Evolutionary conservation across 495 filamentous ascomycete genomes (phyloP).

Genomic region (Ramalina peruviana): DNA sequence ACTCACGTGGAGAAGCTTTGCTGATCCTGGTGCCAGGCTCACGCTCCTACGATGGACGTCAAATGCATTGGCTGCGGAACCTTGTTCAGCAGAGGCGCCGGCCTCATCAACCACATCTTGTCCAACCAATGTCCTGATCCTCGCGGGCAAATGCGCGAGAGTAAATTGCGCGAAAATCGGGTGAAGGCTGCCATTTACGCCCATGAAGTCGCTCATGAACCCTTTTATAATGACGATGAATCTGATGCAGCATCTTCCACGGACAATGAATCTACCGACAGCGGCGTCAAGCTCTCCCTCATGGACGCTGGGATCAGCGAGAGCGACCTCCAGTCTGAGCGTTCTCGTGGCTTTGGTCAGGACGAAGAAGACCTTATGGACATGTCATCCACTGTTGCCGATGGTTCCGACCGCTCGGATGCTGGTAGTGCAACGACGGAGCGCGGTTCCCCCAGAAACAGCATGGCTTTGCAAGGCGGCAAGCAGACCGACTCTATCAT

Average conservation of each 20-base stretch:
- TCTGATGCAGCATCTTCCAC: no score
- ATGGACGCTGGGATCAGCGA: no score
- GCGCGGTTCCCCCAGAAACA: no score
- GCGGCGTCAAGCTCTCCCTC: no score
- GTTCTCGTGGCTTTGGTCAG: not conserved
- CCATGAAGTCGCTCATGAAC: no score
- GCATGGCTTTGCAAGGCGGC: no score
- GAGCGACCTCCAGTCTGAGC: no score
- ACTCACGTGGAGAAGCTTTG: not conserved
- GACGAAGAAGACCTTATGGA: not conserved
- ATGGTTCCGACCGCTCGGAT: not conserved
- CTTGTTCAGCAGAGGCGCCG: constrained; percentile 29
- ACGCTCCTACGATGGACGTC: constrained; percentile 30
- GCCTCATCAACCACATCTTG: constrained; percentile 38
- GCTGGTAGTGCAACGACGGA: not conserved
- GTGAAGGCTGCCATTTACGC: not conserved
- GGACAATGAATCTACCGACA: no score
- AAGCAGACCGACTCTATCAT: no score
- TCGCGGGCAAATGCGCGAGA: not conserved
- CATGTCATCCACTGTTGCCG: not conserved
- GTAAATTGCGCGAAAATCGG: constrained; percentile 1
- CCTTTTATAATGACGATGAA: no score
- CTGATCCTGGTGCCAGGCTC: constrained; percentile 19
- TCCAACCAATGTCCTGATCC: constrained; percentile 25
- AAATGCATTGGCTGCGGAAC: constrained; percentile 31